Base-by-base conservation (phyloP, 441 rosid genomes). In the Pelargonium australe region DNA sequence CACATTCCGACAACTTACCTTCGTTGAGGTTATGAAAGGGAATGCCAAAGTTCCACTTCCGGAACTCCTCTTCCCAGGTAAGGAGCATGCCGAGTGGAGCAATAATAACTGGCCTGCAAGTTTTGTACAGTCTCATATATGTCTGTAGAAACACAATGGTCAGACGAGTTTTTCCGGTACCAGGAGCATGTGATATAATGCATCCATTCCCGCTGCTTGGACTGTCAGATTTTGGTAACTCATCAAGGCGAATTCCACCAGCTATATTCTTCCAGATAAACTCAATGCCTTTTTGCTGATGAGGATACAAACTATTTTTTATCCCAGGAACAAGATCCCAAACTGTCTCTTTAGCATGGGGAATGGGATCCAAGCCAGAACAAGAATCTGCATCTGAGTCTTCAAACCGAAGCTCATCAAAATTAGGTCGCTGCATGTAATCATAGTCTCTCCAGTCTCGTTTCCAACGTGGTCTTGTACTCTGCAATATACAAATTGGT, bases 131-230 rank as follows among this genome's bases (percentile, higher is more conserved):
- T 25, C 69, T 72, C 72, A 87, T 43, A 71, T 81, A 87, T 3
- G 91, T 58, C 66, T 87, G 87, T 31, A 91, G 79, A 71, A 91
- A 91, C 5, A 77, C 79, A 13, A 91, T 84, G 49, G 91, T 77
- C 7, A 91, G 83, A 13, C 92, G 92, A 62, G 97, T 84, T 74
- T 91, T 91, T 45, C 94, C 96, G 0, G 96, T 89, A 53, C 97
- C 96, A 1, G 94, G 94, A 67, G 96, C 94, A 45, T 91, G 97
- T 3, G 96, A 89, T 71, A 91, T 86, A 40, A 91, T 82, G 73
- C 97, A 91, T 41, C 97, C 97, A 60, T 80, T 73, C 4, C 71
- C 81, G 20, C 79, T 76, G 16, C 67, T 73, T 7, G 63, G 63
- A 41, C 70, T 66, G 58, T 67, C 60, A 62, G 70, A 62, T 73